A percentile compares a stretch with the other conserved stretches of the same genome.
These are phyloP conservation scores for Lipomyces mesembrius DNA, from an alignment of 805 yeast species.

Conservation along the genomic window DNA sequence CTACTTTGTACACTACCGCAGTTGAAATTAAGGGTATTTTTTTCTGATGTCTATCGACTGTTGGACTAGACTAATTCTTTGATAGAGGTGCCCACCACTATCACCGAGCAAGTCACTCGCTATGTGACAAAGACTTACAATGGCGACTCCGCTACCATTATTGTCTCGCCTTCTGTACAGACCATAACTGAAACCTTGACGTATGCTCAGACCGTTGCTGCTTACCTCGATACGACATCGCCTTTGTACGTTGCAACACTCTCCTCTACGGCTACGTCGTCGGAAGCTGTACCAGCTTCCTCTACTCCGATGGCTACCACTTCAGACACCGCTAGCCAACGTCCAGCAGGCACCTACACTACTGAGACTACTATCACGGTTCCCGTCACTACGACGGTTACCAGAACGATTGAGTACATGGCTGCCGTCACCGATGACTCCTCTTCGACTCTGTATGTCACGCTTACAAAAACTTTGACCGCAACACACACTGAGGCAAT, in stretches of 20 bases:
- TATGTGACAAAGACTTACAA: slow-evolving; percentile 14
- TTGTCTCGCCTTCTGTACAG: slow-evolving; percentile 13
- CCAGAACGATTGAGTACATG: slow-evolving; percentile 13
- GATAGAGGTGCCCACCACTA: slow-evolving; percentile 14
- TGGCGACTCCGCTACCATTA: slow-evolving; percentile 1
- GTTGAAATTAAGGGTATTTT: slow-evolving; percentile 7
- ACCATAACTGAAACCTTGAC: slow-evolving; percentile 18
- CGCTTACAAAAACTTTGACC: slow-evolving; percentile 16
- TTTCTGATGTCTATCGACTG: background rate
- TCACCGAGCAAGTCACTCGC: slow-evolving; percentile 13
- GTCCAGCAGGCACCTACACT: slow-evolving; percentile 7
- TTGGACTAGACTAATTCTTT: background rate
- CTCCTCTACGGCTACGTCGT: background rate
- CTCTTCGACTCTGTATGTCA: slow-evolving; percentile 12
- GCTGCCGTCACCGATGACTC: slow-evolving; percentile 15
- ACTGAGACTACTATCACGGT: slow-evolving; percentile 11
- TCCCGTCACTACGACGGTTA: slow-evolving; percentile 11
- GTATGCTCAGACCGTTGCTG: slow-evolving; percentile 8
- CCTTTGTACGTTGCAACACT: slow-evolving; percentile 15
- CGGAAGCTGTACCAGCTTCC: slow-evolving; percentile 1
- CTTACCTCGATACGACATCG: slow-evolving; percentile 15
- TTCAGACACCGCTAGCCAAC: background rate
- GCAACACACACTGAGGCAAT: slow-evolving; percentile 3
- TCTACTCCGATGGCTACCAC: background rate
- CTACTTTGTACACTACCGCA: slow-evolving; percentile 13